Evolutionary conservation across 768 basidiomycete genomes (phyloP), one percentile per base, ranked within the genome.

Genomic region (Termitomyces sp.): DNA sequence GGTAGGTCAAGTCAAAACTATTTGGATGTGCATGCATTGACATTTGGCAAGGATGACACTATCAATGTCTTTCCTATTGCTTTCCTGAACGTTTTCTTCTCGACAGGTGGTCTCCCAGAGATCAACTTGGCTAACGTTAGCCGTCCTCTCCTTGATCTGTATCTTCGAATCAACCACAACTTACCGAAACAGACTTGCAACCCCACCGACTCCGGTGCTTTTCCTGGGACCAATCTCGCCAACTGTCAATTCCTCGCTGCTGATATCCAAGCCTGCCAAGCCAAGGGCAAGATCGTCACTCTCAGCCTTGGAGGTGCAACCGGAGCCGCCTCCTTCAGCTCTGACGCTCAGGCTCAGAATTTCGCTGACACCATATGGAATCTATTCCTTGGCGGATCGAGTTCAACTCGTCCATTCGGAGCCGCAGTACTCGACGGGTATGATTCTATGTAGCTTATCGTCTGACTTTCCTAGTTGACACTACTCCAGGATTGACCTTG

Each of bases 361-460:
- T 87, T 84, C 60, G 85, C 81, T 1, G 71, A 81, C 53, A 79
- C 77, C 2, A 74, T 87, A 51, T 88, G 85, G 86, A 76, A 84
- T 65, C 58, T 82, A 17, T 86, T 87, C 71, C 73, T 88, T 17
- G 86, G 83, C 10, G 86, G 87, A n/a, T 74, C 73, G 2, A 82
- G 78, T 58, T 67, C 66, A 24, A 83, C 76, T 4, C 71, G 86
- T 54, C 86, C 86, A 0, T 88, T 87, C 62, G 86, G 85, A n/a
- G 57, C 67, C 51, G 86, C 83, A 3, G 78, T 86, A 15, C 74
- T 88, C 37, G 87, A 87, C 54, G 85, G 83, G 83, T 83, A 51
- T 38, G 64, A 51, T 32, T 49, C 53, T 17, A 28, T 21, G 40
- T 32, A 14, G 5, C 5, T 38, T 24, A 17, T 37, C 37, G 17